These are phyloP conservation scores for Ramalina peruviana DNA, from an alignment of 495 filamentous ascomycete genomes.

Conservation along the genomic window DNA sequence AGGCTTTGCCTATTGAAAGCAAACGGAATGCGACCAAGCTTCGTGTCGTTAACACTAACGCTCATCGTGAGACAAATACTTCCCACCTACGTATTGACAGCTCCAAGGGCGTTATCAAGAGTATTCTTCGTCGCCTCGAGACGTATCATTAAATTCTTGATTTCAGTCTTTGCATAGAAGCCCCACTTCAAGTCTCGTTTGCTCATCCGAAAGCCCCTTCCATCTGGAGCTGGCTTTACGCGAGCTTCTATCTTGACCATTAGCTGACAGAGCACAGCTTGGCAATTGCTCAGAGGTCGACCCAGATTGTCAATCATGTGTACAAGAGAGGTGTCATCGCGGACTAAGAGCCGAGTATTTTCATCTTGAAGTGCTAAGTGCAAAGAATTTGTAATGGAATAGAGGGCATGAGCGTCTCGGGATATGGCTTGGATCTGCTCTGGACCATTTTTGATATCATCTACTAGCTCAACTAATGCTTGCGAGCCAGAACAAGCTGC, in stretches of 20 bases:
- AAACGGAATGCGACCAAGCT: too few species aligned
- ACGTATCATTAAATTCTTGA: background rate
- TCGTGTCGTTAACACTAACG: too few species aligned
- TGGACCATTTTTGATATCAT: slow-evolving; percentile 2
- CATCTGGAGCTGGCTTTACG: slow-evolving; percentile 1
- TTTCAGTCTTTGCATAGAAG: slow-evolving; percentile 2
- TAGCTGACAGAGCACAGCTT: background rate
- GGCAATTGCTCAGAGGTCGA: slow-evolving; percentile 2
- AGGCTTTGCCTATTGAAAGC: too few species aligned
- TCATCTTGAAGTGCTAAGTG: slow-evolving; percentile 3
- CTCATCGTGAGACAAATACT: too few species aligned
- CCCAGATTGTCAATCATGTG: slow-evolving; percentile 2
- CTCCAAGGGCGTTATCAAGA: slow-evolving; percentile 1
- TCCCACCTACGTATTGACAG: too few species aligned
- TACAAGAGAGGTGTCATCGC: background rate
- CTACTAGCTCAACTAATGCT: background rate
- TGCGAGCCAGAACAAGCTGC: background rate
- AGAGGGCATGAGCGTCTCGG: slow-evolving; percentile 5
- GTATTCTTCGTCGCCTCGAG: slow-evolving; percentile 4
- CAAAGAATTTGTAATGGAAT: slow-evolving; percentile 1
- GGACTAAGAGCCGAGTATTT: background rate
- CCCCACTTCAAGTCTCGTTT: slow-evolving; percentile 4
- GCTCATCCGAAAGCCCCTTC: background rate
- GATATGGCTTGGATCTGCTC: slow-evolving; percentile 3
- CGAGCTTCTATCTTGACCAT: slow-evolving; percentile 3